A percentile compares a stretch with the other conserved stretches of the same genome.
Evolutionary conservation across 2,329 filamentous ascomycete species (phyloP).

Genomic region (Botrytis medusae): DNA sequence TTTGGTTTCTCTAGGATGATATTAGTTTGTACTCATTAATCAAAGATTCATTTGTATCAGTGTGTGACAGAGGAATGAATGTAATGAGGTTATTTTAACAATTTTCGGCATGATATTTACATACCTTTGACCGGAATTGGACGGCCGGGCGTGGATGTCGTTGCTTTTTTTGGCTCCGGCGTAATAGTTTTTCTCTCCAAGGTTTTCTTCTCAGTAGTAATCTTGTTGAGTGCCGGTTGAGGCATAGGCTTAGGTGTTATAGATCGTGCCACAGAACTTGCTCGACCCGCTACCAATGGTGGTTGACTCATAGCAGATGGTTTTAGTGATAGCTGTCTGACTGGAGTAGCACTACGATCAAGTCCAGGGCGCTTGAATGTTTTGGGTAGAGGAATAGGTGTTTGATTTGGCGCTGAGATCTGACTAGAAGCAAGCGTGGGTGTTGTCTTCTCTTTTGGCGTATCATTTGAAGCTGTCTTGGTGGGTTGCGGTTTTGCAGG

Average conservation of each 20-base stretch:
- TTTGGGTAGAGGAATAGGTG: conserved; percentile 16
- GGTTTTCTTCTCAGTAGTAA: not conserved
- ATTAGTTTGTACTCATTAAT: not conserved
- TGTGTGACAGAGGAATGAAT: not conserved
- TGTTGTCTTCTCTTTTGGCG: not conserved
- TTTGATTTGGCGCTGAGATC: conserved; percentile 2
- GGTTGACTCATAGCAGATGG: conserved; percentile 14
- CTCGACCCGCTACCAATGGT: not conserved
- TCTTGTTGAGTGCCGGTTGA: not conserved
- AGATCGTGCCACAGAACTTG: not conserved
- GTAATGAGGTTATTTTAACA: not conserved
- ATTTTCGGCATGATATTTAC: not conserved
- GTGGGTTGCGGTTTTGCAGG: conserved; percentile 5
- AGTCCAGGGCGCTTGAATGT: conserved; percentile 19
- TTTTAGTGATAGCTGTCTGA: conserved; percentile 7
- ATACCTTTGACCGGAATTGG: conserved; percentile 10
- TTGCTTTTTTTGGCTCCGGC: conserved; percentile 3
- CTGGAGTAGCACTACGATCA: conserved; percentile 9
- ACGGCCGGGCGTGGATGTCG: not conserved
- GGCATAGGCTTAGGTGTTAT: conserved; percentile 12
- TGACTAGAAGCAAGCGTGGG: conserved; percentile 6
- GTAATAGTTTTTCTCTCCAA: not conserved
- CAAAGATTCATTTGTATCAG: not conserved
- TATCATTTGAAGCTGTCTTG: not conserved
- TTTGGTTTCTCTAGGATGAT: conserved; percentile 9